Evolutionary conservation across 805 yeast genomes (phyloP).

Genomic region (Schwanniomyces polymorphus): DNA sequence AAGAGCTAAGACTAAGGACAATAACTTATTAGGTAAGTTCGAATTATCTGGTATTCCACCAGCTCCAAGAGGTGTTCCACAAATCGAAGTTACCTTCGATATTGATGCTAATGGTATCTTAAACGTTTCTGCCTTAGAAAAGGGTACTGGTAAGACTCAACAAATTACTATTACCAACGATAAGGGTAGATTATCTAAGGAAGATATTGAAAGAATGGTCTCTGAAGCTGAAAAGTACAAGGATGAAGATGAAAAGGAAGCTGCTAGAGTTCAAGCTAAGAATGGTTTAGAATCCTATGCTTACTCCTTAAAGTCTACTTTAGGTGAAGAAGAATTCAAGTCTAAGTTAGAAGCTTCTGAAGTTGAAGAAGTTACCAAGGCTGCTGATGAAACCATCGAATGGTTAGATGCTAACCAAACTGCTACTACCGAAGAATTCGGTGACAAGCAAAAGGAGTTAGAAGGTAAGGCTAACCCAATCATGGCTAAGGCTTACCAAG

Average conservation of each 20-base stretch:
- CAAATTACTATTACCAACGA: constrained; percentile 52
- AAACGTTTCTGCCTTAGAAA: constrained; percentile 92
- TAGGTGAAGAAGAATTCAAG: constrained; percentile 46
- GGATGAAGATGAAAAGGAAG: constrained; percentile 85
- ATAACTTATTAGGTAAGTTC: constrained; percentile 96
- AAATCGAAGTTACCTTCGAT: constrained; percentile 92
- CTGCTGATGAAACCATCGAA: constrained; percentile 39
- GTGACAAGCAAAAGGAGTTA: constrained; percentile 41
- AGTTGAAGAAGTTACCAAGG: constrained; percentile 53
- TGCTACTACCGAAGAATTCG: constrained; percentile 42
- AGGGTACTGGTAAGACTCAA: constrained; percentile 80
- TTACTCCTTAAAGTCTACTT: constrained; percentile 73
- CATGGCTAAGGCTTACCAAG: constrained; percentile 33
- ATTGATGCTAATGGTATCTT: constrained; percentile 97
- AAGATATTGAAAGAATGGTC: constrained; percentile 50
- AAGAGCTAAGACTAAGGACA: constrained; percentile 96
- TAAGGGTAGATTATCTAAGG: constrained; percentile 50
- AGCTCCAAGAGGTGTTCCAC: constrained; percentile 93
- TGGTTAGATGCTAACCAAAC: constrained; percentile 42
- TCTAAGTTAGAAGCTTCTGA: constrained; percentile 42
- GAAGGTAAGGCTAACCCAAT: constrained; percentile 42
- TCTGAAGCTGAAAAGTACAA: constrained; percentile 65
- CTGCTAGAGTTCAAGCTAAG: constrained; percentile 85
- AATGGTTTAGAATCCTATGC: constrained; percentile 88
- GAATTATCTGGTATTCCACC: constrained; percentile 94